phyloP scores from a whole-genome alignment of 2,329 filamentous ascomycete genomes.

The Penicillium sp. region DNA sequence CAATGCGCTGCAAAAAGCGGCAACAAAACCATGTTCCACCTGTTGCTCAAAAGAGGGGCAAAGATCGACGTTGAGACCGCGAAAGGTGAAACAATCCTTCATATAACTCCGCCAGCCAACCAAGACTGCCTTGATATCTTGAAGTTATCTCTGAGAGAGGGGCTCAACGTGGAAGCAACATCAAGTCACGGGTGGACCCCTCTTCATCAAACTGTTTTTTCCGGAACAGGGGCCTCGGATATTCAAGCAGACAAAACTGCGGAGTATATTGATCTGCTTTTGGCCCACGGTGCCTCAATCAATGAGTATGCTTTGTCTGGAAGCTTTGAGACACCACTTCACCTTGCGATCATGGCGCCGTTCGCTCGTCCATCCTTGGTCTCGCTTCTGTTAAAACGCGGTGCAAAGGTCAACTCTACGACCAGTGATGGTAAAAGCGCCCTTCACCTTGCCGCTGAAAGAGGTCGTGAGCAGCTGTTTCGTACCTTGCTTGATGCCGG shows the following conservation, averaged over 20 bases:
- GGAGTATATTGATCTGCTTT: slow-evolving; percentile 20
- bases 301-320: slow-evolving; percentile 12
- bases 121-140: slow-evolving; percentile 25
- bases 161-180: slow-evolving; percentile 13
- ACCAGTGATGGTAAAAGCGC: slow-evolving; percentile 19
- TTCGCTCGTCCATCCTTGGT: slow-evolving; percentile 17
- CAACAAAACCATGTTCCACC: slow-evolving; percentile 24
- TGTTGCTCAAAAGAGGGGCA: slow-evolving; percentile 21
- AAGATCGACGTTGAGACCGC: slow-evolving; percentile 22
- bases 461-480: slow-evolving; percentile 22
- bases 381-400: slow-evolving; percentile 17
- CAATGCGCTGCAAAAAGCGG: slow-evolving; percentile 25
- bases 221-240: slow-evolving; percentile 15
- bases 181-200: slow-evolving; percentile 11
- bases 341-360: slow-evolving; percentile 20
- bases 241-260: slow-evolving; percentile 15
- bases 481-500: slow-evolving; percentile 20
- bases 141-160: slow-evolving; percentile 8
- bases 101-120: slow-evolving; percentile 22
- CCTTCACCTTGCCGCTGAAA: slow-evolving; percentile 24
- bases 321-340: slow-evolving; percentile 21
- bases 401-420: slow-evolving; percentile 15
- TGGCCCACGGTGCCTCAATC: slow-evolving; percentile 20
- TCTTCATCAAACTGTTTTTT: slow-evolving; percentile 20
- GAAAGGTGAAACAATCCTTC: slow-evolving; percentile 25